These are phyloP conservation scores for Guyanaporus albipodus DNA, from an alignment of 768 basidiomycete species.

Conservation along the genomic window DNA sequence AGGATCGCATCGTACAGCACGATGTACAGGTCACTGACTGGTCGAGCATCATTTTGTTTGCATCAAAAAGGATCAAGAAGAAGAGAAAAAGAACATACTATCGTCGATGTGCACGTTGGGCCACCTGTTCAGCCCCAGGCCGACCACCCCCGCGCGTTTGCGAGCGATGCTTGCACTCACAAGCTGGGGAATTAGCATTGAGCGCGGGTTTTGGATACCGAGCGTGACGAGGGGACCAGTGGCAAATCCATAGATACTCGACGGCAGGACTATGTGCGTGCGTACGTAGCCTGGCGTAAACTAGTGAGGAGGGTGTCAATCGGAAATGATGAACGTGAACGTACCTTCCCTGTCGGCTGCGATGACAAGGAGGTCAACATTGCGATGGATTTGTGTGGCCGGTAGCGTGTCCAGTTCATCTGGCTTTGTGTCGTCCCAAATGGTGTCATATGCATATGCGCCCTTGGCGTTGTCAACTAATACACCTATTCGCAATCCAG, in stretches of 20 bases:
- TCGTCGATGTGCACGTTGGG: constrained; percentile 55
- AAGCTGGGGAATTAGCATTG: constrained; percentile 49
- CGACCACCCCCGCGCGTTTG: constrained; percentile 52
- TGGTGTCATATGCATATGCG: constrained; percentile 29
- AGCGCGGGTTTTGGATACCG: constrained; percentile 43
- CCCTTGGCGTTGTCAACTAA: constrained; percentile 43
- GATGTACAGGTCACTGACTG: constrained; percentile 39
- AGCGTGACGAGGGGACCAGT: constrained; percentile 42
- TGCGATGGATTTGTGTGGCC: constrained; percentile 41
- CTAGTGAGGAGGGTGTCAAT: neutral
- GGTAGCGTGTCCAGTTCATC: constrained; percentile 44
- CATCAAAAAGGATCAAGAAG: neutral
- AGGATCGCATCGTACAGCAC: constrained; percentile 36
- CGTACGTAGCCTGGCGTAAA: neutral
- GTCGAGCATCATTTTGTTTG: neutral
- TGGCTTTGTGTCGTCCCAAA: constrained; percentile 47
- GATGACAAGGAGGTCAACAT: constrained; percentile 46
- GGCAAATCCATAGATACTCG: constrained; percentile 57
- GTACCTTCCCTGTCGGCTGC: constrained; percentile 35
- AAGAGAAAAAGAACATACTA: neutral
- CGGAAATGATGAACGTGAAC: neutral
- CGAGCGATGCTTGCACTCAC: constrained; percentile 43
- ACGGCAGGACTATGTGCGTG: constrained; percentile 44
- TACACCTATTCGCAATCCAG: constrained; percentile 29
- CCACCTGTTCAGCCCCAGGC: constrained; percentile 57